These are phyloP conservation scores for Phycomyces nitens DNA, from an alignment of 192 early-diverging fungal species.

Conservation along the genomic window DNA sequence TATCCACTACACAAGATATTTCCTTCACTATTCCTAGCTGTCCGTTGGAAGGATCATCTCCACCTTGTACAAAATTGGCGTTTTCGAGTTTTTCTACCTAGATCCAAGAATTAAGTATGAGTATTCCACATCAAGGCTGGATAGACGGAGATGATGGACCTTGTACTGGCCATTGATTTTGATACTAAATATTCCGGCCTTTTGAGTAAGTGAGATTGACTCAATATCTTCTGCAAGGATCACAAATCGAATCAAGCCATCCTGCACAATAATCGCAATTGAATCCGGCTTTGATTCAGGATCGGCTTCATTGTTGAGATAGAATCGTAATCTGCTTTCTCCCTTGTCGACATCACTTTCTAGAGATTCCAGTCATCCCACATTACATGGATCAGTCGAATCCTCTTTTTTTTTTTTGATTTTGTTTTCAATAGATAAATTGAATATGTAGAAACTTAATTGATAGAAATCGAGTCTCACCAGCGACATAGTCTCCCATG, in stretches of 20 bases:
- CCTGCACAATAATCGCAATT: slow-evolving; percentile 20
- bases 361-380: too few species aligned
- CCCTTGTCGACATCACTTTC: background rate
- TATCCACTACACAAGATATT: slow-evolving; percentile 7
- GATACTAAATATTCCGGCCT: slow-evolving; percentile 13
- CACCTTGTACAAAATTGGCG: slow-evolving; percentile 14
- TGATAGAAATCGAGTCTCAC: background rate
- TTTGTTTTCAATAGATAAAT: background rate
- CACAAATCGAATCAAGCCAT: slow-evolving; percentile 9
- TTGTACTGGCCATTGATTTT: slow-evolving; percentile 10
- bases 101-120: background rate
- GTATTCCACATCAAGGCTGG: background rate
- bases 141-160: too few species aligned
- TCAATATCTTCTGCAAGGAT: slow-evolving; percentile 16
- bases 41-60: slow-evolving; percentile 18
- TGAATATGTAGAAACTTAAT: background rate
- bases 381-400: too few species aligned
- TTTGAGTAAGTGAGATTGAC: slow-evolving; percentile 12
- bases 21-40: slow-evolving; percentile 9
- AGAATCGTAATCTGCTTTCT: slow-evolving; percentile 18
- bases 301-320: slow-evolving; percentile 12
- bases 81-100: slow-evolving; percentile 19
- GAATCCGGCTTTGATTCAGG: slow-evolving; percentile 14
- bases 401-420: too few species aligned
- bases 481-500: slow-evolving; percentile 17